Base-by-base conservation (phyloP, 2,329 filamentous ascomycete species). In the Lasiodiplodia sp. region DNA sequence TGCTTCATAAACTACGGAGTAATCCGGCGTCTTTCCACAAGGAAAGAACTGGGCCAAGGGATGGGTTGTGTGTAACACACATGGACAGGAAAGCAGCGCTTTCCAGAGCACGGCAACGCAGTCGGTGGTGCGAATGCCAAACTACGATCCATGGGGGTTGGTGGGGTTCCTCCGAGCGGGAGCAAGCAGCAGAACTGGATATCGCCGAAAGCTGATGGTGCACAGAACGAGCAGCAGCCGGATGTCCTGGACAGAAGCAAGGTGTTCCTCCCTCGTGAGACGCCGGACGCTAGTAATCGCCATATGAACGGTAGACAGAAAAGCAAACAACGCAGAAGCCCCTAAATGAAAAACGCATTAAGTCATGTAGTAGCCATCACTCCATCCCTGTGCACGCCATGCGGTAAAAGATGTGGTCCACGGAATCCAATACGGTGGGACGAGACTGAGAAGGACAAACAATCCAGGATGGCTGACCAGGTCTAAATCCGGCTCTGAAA, bases 331-430 rank as follows among this genome's bases (percentile, higher is more conserved):
- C 37, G 44, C 58, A 64, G 49, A 68, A 64, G 67, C 58, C 58
- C 67, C 52, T 51, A 68, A 66, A 66, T 55, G 55, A 53, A 52
- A 67, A 68, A 64, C 44, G 58, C 67, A 64, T 68, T 68, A 68
- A 58, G 44, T 64, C 47, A 53, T 63, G 37, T 56, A 38, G 49
- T 44, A 68, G 52, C 67, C 67, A 57, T 68, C 67, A 56, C 58
- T 68, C 67, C 58, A 49, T 49, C 51, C 49, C 40, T 49, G 66
- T 55, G 58, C 57, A 28, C 66, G 57, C 66, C 67, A 63, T 68
- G 67, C 55, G 44, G 57, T 63, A 40, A 55, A 63, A 57, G 37
- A 67, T 60, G 37, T 51, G 52, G 37, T 67, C 65, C 65, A 66
- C 63, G 63, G 63, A 56, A 66, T 23, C 63, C 31, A 40, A 47